These are phyloP conservation scores for Mycena alexandri DNA, from an alignment of 768 basidiomycete genomes.

Conservation along the genomic window DNA sequence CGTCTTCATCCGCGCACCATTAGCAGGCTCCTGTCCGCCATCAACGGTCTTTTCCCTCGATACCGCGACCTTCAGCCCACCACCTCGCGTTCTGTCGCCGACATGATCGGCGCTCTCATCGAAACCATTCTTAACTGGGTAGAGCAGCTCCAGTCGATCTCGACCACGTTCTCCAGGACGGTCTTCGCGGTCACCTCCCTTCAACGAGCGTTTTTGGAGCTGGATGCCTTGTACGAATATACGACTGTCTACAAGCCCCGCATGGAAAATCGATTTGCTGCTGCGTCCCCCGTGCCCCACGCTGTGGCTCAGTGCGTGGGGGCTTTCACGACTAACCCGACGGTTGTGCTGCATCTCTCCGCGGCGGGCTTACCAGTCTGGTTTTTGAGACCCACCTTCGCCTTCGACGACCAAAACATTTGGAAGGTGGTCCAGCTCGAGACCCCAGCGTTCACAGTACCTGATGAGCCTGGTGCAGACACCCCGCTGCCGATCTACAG, in stretches of 20 bases:
- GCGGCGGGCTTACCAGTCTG: neutral
- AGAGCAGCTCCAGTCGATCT: slow-evolving; percentile 9
- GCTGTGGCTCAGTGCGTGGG: slow-evolving; percentile 5
- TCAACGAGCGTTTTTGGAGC: neutral
- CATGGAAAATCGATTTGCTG: neutral
- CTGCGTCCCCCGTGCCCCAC: neutral
- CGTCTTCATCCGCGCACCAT: neutral
- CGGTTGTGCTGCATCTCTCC: slow-evolving; percentile 2
- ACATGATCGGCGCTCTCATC: slow-evolving; percentile 5
- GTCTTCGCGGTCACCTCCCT: slow-evolving; percentile 10
- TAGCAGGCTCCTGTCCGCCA: neutral
- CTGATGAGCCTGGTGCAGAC: neutral
- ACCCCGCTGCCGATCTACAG: neutral
- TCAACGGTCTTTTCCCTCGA: slow-evolving; percentile 2
- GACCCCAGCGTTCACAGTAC: neutral
- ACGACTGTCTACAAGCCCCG: slow-evolving; percentile 5
- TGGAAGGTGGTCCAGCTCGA: neutral
- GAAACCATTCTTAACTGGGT: neutral
- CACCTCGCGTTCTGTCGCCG: neutral
- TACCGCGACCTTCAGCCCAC: neutral
- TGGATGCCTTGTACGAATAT: slow-evolving; percentile 1
- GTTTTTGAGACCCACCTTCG: neutral
- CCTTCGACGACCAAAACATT: slow-evolving; percentile 4
- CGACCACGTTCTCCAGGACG: slow-evolving; percentile 1
- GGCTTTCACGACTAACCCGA: neutral